Evolutionary conservation across 495 filamentous ascomycete genomes (phyloP).

Genomic region (Emericellopsis terricola): DNA sequence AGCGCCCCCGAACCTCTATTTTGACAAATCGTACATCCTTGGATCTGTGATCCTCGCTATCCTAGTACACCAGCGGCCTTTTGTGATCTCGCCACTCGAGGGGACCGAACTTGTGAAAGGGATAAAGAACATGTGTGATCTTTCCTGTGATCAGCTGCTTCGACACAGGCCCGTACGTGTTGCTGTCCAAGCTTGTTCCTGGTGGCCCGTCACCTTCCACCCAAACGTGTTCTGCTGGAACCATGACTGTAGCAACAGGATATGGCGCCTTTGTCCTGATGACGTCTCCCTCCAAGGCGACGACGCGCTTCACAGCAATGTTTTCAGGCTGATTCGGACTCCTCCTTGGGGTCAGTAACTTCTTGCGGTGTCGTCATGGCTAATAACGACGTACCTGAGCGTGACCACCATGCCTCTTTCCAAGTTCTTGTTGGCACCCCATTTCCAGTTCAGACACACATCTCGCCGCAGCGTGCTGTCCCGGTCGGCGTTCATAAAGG

Average conservation of each 20-base stretch:
- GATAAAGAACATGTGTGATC: constrained; percentile 44
- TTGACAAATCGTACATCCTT: too few relatives aligned
- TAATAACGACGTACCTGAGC: constrained; percentile 22
- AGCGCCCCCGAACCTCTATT: too few relatives aligned
- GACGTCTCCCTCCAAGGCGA: constrained; percentile 51
- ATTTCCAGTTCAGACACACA: constrained; percentile 32
- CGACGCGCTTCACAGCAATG: constrained; percentile 48
- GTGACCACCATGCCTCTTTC: constrained; percentile 35
- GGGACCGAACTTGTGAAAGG: constrained; percentile 28
- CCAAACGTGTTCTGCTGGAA: constrained; percentile 63
- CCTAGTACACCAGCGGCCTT: constrained; percentile 5
- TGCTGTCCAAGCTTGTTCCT: constrained; percentile 50
- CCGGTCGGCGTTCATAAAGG: constrained; percentile 49
- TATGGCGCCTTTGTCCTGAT: constrained; percentile 45
- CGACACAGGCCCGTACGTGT: constrained; percentile 53
- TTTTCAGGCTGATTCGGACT: constrained; percentile 42
- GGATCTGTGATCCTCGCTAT: too few relatives aligned
- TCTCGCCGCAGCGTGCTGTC: constrained; percentile 35
- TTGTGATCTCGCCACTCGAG: constrained; percentile 30
- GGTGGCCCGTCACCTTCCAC: constrained; percentile 50
- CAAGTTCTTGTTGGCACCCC: constrained; percentile 22
- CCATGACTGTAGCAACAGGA: constrained; percentile 31
- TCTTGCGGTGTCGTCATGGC: constrained; percentile 2
- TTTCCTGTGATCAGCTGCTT: constrained; percentile 42
- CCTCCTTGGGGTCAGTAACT: constrained; percentile 26